Evolutionary conservation across 1,284 basidiomycete genomes (phyloP).

Genomic region (Moesziomyces antarcticus): DNA sequence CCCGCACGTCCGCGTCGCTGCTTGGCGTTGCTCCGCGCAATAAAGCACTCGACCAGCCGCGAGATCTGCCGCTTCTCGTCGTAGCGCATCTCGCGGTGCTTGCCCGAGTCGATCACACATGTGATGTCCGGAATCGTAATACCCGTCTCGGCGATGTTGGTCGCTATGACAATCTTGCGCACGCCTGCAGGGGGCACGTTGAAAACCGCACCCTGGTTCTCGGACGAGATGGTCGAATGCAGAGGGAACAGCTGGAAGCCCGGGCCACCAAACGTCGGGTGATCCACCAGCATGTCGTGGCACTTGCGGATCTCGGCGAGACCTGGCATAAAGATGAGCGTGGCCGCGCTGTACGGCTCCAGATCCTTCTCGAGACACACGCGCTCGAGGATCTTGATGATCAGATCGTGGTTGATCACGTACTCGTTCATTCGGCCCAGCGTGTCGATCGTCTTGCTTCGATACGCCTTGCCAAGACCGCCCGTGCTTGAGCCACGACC

Average conservation of each 20-base stretch:
- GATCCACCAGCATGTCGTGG: slow-evolving; percentile 82
- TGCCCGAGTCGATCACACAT: slow-evolving; percentile 95
- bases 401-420: slow-evolving; percentile 74
- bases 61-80: slow-evolving; percentile 98
- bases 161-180: slow-evolving; percentile 86
- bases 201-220: slow-evolving; percentile 90
- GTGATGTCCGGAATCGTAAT: slow-evolving; percentile 99
- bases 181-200: slow-evolving; percentile 82
- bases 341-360: slow-evolving; percentile 78
- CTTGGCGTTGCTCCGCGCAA: slow-evolving; percentile 91
- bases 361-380: slow-evolving; percentile 79
- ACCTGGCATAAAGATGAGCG: slow-evolving; percentile 94
- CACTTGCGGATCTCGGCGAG: slow-evolving; percentile 84
- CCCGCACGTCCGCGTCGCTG: slow-evolving; percentile 93
- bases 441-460: slow-evolving; percentile 78
- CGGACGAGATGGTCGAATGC: slow-evolving; percentile 79
- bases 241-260: slow-evolving; percentile 85
- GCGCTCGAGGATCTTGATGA: slow-evolving; percentile 83
- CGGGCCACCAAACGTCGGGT: slow-evolving; percentile 78
- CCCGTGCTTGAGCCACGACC: slow-evolving; percentile 68
- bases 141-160: slow-evolving; percentile 86
- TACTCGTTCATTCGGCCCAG: slow-evolving; percentile 90
- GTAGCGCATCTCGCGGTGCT: slow-evolving; percentile 77
- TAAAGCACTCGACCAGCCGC: slow-evolving; percentile 88
- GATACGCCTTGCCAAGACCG: slow-evolving; percentile 74